A percentile compares a stretch with the other conserved stretches of the same genome.
Evolutionary conservation across 2,329 filamentous ascomycete genomes (phyloP).

Genomic region (Xylogone sp.): DNA sequence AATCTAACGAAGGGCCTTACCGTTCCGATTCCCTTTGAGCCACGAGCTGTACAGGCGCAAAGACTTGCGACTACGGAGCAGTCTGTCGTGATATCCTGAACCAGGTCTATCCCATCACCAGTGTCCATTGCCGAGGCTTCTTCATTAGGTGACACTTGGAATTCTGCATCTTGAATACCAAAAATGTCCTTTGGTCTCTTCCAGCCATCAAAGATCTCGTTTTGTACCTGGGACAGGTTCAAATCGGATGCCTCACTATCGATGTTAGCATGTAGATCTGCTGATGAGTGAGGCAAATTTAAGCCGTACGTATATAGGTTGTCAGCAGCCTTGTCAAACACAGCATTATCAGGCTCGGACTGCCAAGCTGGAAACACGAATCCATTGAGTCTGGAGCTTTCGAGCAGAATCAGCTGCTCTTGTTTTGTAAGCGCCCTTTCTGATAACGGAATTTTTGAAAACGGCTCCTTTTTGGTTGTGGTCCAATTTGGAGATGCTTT

Average conservation of each 20-base stretch:
- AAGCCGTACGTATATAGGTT: constrained; percentile 59
- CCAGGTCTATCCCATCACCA: constrained; percentile 67
- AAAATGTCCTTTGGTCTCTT: constrained; percentile 69
- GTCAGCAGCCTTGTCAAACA: constrained; percentile 56
- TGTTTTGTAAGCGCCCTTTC: constrained; percentile 59
- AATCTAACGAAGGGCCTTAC: constrained; percentile 38
- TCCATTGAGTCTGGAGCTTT: constrained; percentile 76
- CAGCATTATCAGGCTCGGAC: constrained; percentile 50
- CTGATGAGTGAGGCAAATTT: background rate
- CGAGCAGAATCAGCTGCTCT: constrained; percentile 74
- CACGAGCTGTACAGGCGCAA: constrained; percentile 72
- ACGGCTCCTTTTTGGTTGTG: constrained; percentile 16
- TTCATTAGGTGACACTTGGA: constrained; percentile 9
- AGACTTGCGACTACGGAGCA: constrained; percentile 96
- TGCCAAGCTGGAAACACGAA: constrained; percentile 84
- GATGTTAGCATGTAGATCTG: constrained; percentile 17
- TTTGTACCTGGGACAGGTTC: constrained; percentile 70
- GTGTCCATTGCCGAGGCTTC: constrained; percentile 52
- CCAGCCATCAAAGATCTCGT: constrained; percentile 78
- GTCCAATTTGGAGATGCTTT: constrained; percentile 43
- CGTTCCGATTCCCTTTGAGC: constrained; percentile 64
- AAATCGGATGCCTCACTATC: constrained; percentile 66
- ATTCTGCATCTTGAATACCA: constrained; percentile 3
- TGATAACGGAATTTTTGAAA: constrained; percentile 36
- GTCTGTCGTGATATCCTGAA: constrained; percentile 93